Conservation (phyloP, 73 alveolate species). For the Breviolum minutum region DNA sequence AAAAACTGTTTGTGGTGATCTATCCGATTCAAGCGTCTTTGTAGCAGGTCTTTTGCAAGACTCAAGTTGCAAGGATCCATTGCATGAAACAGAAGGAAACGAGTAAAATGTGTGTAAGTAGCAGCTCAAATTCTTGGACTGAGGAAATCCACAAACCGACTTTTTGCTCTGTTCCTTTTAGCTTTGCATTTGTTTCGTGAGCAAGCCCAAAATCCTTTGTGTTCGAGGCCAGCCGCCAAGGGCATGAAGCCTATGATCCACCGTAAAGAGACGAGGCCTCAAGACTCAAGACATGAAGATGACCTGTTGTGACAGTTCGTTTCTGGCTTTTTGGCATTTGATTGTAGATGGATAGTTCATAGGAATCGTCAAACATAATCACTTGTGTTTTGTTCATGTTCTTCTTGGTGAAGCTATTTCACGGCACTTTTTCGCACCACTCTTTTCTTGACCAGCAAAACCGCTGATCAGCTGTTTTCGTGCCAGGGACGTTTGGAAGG, state of each 20-base stretch:
- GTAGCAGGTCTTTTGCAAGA: neutral
- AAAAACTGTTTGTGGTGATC: too few relatives aligned
- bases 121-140: neutral
- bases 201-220: neutral
- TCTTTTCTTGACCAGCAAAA: too few relatives aligned
- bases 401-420: neutral
- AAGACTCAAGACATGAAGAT: neutral
- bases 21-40: too few relatives aligned
- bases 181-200: neutral
- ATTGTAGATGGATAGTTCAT: too few relatives aligned
- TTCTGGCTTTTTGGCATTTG: too few relatives aligned
- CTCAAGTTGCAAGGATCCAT: neutral
- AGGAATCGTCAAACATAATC: too few relatives aligned
- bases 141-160: neutral
- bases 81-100: neutral
- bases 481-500: constrained; percentile 74
- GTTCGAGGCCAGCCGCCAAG: constrained; percentile 80
- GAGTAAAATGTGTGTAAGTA: neutral
- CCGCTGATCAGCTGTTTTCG: neutral
- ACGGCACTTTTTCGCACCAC: too few relatives aligned
- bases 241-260: constrained; percentile 94
- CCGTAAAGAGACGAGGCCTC: constrained; percentile 73
- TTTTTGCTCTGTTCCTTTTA: neutral
- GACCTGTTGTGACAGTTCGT: too few relatives aligned
- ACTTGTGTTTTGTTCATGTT: neutral